Evolutionary conservation across 305 asterid species (phyloP).

Genomic region (Rubia occidens): DNA sequence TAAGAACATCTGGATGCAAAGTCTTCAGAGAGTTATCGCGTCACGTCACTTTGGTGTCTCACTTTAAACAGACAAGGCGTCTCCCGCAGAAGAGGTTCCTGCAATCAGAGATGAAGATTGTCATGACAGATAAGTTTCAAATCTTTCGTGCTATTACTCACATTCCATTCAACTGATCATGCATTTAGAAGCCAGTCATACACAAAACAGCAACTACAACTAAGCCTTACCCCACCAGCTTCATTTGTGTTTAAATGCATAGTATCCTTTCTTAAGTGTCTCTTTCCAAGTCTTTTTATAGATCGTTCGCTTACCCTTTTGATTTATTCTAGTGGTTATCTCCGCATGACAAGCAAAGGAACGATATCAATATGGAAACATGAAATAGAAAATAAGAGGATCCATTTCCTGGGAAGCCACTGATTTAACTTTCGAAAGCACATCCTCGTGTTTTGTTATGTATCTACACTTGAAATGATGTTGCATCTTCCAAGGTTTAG

Average conservation of each 20-base stretch:
- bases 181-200: neutral
- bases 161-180: neutral
- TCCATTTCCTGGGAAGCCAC: too few species aligned
- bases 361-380: neutral
- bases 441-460: neutral
- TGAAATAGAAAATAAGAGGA: neutral
- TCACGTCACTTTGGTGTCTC: constrained; percentile 17
- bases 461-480: neutral
- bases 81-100: constrained; percentile 58
- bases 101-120: constrained; percentile 19
- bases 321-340: neutral
- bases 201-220: too few species aligned
- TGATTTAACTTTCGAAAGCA: neutral
- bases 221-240: too few species aligned
- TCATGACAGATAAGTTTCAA: neutral
- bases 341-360: neutral
- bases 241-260: too few species aligned
- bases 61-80: constrained; percentile 31
- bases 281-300: too few species aligned
- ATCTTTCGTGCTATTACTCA: neutral
- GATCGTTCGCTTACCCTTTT: too few species aligned
- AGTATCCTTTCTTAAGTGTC: too few species aligned
- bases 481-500: neutral
- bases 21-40: constrained; percentile 4
- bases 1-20: constrained; percentile 11